Evolutionary conservation across 495 filamentous ascomycete species (phyloP).

Genomic region (Daldinia grandis): DNA sequence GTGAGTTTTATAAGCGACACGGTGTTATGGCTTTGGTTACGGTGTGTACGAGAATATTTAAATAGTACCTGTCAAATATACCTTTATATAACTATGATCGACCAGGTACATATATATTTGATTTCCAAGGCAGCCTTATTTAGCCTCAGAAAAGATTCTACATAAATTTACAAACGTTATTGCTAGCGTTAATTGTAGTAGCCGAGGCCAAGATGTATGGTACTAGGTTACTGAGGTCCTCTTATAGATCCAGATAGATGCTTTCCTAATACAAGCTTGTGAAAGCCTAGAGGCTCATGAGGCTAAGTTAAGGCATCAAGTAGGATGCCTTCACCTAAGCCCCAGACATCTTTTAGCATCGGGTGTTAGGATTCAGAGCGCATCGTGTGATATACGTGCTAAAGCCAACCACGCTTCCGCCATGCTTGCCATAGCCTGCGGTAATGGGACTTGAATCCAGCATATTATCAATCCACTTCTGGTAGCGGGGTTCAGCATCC

Average conservation of each 20-base stretch:
- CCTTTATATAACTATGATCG: neutral
- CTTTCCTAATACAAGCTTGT: neutral
- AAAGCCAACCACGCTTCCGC: conserved; percentile 35
- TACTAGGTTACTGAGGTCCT: neutral
- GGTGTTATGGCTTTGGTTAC: conserved; percentile 14
- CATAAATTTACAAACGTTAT: neutral
- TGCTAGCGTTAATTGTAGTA: neutral
- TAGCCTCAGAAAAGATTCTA: neutral
- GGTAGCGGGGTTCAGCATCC: conserved; percentile 18
- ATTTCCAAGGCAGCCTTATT: neutral
- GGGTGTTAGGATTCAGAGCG: conserved; percentile 19
- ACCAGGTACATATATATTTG: neutral
- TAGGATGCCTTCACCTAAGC: neutral
- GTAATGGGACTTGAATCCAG: conserved; percentile 32
- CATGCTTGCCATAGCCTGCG: conserved; percentile 25
- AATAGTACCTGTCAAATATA: neutral
- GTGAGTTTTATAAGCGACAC: conserved; percentile 5
- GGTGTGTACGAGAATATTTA: neutral
- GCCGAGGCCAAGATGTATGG: neutral
- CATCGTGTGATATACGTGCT: conserved; percentile 28
- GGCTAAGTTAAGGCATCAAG: neutral
- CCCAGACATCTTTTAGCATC: neutral
- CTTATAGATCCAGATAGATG: neutral
- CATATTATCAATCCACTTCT: conserved; percentile 33
- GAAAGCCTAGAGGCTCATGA: neutral